phyloP scores from a whole-genome alignment of 345 rosid genomes.

The Eucalyptus coolabah region DNA sequence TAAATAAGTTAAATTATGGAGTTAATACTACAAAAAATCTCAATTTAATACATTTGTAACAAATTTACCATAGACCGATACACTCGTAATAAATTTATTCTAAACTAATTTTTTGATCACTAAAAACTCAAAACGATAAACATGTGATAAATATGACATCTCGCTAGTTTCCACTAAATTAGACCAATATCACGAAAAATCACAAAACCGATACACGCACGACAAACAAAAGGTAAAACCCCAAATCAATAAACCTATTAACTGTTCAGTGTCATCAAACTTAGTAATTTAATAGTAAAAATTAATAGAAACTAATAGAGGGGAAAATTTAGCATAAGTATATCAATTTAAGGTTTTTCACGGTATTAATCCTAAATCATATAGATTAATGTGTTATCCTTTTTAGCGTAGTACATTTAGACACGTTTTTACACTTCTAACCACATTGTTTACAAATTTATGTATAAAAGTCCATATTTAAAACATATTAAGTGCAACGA shows the following conservation, averaged over 20 bases:
- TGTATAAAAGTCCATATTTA: not conserved
- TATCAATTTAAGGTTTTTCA: not conserved
- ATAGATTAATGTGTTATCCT: not conserved
- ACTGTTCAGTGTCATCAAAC: accelerated
- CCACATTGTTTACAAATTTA: not conserved
- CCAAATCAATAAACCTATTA: not conserved
- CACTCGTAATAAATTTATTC: no score
- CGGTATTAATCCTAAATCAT: not conserved
- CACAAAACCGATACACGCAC: accelerated
- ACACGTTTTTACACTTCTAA: not conserved
- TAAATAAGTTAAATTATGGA: not conserved
- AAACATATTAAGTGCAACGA: not conserved
- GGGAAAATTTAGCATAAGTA: accelerated
- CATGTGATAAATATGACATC: no score
- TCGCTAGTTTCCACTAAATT: accelerated
- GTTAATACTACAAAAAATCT: not conserved
- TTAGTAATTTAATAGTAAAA: no score
- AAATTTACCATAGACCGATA: no score
- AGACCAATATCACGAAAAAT: no score
- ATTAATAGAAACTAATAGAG: no score
- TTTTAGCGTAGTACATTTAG: not conserved
- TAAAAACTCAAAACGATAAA: no score
- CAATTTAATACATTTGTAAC: no score
- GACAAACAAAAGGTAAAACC: no score
- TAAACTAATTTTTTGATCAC: no score